Evolutionary conservation across 331 rosid genomes (phyloP).

Genomic region (Malus hybrid): DNA sequence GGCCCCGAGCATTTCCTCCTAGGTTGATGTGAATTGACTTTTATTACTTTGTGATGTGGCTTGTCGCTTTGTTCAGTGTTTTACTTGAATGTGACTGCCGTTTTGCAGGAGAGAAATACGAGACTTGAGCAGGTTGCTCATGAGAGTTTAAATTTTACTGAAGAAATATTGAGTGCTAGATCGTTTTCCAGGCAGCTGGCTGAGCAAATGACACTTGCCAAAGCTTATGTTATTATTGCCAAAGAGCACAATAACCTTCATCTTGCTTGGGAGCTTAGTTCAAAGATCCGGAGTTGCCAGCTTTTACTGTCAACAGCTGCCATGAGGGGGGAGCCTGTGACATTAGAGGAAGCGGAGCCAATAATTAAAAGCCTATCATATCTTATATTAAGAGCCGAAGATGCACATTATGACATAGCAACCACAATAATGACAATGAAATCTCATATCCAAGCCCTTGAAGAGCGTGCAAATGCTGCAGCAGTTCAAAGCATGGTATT

Average conservation of each 20-base stretch:
- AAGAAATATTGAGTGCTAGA: slow-evolving; percentile 67
- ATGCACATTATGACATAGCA: slow-evolving; percentile 84
- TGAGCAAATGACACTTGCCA: slow-evolving; percentile 84
- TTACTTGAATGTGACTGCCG: slow-evolving; percentile 10
- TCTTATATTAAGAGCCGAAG: slow-evolving; percentile 86
- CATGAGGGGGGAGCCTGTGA: slow-evolving; percentile 71
- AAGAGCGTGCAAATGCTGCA: slow-evolving; percentile 87
- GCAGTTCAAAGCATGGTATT: slow-evolving; percentile 74
- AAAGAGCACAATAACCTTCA: slow-evolving; percentile 95
- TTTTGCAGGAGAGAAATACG: slow-evolving; percentile 62
- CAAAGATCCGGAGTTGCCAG: slow-evolving; percentile 78
- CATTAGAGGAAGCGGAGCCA: slow-evolving; percentile 87
- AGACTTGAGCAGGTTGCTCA: slow-evolving; percentile 46
- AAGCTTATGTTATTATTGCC: slow-evolving; percentile 93
- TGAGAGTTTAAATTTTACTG: slow-evolving; percentile 69
- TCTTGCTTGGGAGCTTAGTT: slow-evolving; percentile 94
- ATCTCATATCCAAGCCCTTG: slow-evolving; percentile 91
- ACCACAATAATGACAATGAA: slow-evolving; percentile 95
- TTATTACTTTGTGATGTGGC: slow-evolving; percentile 2
- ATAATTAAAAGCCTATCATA: slow-evolving; percentile 71
- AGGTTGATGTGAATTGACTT: neutral
- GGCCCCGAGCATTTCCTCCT: neutral
- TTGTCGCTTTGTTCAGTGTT: neutral
- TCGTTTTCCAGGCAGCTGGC: slow-evolving; percentile 89
- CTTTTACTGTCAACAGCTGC: slow-evolving; percentile 89